phyloP scores from a whole-genome alignment of 805 yeast genomes.

The Candida xiaguanensis region DNA sequence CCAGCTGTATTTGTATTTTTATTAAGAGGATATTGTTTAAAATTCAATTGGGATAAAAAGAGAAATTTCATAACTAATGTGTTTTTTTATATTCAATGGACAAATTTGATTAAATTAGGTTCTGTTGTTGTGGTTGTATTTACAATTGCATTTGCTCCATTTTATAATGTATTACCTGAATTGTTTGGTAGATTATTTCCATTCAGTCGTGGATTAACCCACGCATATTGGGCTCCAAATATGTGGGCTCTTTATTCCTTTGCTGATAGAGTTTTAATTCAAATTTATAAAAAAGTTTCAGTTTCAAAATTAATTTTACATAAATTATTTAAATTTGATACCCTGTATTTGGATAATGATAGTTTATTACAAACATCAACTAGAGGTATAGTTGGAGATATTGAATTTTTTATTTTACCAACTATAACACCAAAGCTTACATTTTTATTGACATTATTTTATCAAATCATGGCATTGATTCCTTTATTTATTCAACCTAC shows the following conservation, averaged over 20 bases:
- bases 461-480: constrained; percentile 72
- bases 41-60: constrained; percentile 28
- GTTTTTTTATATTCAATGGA: constrained; percentile 47
- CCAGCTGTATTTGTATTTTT: constrained; percentile 88
- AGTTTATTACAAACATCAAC: constrained; percentile 43
- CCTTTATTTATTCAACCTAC: constrained; percentile 71
- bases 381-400: constrained; percentile 90
- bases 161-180: constrained; percentile 61
- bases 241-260: constrained; percentile 94
- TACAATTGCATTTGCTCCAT: constrained; percentile 73
- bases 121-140: constrained; percentile 60
- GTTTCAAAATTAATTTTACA: constrained; percentile 25
- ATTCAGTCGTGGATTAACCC: constrained; percentile 90
- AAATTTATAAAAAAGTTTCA: constrained; percentile 36
- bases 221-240: constrained; percentile 99
- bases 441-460: constrained; percentile 75
- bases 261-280: constrained; percentile 64
- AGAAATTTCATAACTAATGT: constrained; percentile 21
- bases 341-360: constrained; percentile 33
- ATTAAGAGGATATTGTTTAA: constrained; percentile 67
- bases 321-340: constrained; percentile 42
- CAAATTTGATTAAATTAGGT: constrained; percentile 59
- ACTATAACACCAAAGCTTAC: constrained; percentile 75
- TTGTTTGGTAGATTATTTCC: constrained; percentile 77
- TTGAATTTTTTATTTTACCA: constrained; percentile 76